phyloP scores from a whole-genome alignment of 2,329 filamentous ascomycete genomes.

The Aureobasidium namibiae region DNA sequence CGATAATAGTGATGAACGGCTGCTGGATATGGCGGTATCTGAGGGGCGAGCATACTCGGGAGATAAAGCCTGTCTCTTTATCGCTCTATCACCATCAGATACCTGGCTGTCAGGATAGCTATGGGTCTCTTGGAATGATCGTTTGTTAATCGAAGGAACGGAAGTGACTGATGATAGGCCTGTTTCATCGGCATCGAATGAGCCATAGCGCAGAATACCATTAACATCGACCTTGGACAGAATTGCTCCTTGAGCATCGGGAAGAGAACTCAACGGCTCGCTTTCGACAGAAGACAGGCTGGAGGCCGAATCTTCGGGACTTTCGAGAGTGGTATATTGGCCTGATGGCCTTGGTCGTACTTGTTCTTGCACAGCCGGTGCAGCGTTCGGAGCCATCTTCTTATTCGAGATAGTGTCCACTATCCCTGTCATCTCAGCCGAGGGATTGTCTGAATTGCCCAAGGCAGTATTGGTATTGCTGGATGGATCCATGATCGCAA shows the following conservation, averaged over 20 bases:
- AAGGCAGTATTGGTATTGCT: not conserved
- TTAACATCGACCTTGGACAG: constrained; percentile 14
- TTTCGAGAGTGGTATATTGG: not conserved
- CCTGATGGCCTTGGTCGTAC: not conserved
- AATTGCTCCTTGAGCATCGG: not conserved
- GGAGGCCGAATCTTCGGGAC: constrained; percentile 4
- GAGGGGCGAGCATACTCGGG: not conserved
- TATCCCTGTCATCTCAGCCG: not conserved
- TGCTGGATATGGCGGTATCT: not conserved
- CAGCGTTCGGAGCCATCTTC: not conserved
- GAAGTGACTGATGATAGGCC: constrained; percentile 15
- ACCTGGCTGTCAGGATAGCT: constrained; percentile 11
- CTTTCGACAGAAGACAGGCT: constrained; percentile 11
- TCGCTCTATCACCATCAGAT: constrained; percentile 3
- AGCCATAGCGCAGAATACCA: constrained; percentile 12
- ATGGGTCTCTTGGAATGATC: constrained; percentile 9
- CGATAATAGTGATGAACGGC: not conserved
- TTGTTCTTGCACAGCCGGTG: not conserved
- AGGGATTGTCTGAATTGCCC: not conserved
- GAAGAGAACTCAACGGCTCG: constrained; percentile 2
- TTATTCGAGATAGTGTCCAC: not conserved
- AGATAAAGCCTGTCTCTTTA: constrained; percentile 14
- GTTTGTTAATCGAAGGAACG: constrained; percentile 11
- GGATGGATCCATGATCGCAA: not conserved
- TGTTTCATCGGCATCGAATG: constrained; percentile 15